Evolutionary conservation across 345 rosid species (phyloP), one percentile per base, ranked within the genome.

Genomic region (Bretschneidera sinensis): DNA sequence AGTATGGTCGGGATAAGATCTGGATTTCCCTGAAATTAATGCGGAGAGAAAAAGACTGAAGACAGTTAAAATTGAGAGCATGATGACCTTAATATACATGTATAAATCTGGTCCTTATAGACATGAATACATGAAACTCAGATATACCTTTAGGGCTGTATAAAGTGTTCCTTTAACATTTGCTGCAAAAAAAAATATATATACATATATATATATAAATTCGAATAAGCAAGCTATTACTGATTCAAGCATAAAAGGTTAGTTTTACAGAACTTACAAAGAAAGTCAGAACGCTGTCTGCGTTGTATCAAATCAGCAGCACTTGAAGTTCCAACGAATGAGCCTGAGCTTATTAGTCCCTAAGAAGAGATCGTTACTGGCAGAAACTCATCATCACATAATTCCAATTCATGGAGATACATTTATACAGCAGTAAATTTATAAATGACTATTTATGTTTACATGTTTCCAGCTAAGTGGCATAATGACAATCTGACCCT

Each of bases 261-360:
- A 14, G 31, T n/a, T 39, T 23, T n/a, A 21, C 10, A 47, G 54
- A 65, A 47, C 96, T 76, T 65, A 89, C 96, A 77, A 22, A 59
- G 86, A 63, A 89, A 82, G 60, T 87, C 97, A 1, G 96, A 89
- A n/a, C 94, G 87, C 52, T 92, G 98, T 54, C 97, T 77, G 23
- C 83, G 94, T 51, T 92, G 98, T 61, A 84, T 87, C 72, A 92
- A 66, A 63, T 92, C 97, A 65, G 97, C 98, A 64, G 94, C 97
- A 62, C 68, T 70, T 33, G 94, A 94, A 59, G 61, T 66, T 74
- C 71, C 82, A 55, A 81, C 69, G 57, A 74, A 81, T 47, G 82
- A 64, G 70, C 76, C 90, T 20, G 85, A 87, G 72, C 86, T 81
- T 57, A 82, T 60, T 56, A 92, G 25, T 75, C 78, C 98, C 97